Percentiles rank a stretch among this genome's conserved stretches.
Evolutionary conservation across 306 rosid genomes (phyloP).

Genomic region (Inga leiocalycina): DNA sequence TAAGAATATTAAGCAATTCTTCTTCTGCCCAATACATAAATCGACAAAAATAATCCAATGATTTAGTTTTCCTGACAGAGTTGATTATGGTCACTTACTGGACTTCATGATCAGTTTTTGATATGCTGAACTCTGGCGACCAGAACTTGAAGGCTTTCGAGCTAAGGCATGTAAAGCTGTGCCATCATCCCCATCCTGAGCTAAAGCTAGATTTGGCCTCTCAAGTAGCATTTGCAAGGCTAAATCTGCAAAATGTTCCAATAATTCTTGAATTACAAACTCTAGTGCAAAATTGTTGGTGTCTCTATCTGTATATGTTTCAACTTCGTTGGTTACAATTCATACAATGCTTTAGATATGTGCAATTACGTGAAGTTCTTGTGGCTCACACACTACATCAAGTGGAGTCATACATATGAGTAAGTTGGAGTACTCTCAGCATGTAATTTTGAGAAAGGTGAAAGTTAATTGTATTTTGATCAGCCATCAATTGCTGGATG

Average conservation of each 20-base stretch:
- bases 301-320: neutral
- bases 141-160: neutral
- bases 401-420: neutral
- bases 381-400: neutral
- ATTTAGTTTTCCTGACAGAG: neutral
- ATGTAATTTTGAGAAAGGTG: no score
- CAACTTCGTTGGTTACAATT: neutral
- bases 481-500: neutral
- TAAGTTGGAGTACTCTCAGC: no score
- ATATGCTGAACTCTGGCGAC: neutral
- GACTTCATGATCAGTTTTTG: neutral
- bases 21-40: no score
- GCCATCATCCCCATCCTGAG: neutral
- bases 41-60: neutral
- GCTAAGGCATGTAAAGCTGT: neutral
- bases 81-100: neutral
- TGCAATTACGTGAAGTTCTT: neutral
- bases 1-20: no score
- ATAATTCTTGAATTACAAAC: neutral
- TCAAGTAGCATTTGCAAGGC: constrained; percentile 36
- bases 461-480: neutral
- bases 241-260: constrained; percentile 37
- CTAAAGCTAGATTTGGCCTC: constrained; percentile 26
- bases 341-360: neutral
- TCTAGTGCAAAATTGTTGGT: neutral